Base-by-base conservation (phyloP, 2,329 filamentous ascomycete genomes). In the Penicillium oxalicum region DNA sequence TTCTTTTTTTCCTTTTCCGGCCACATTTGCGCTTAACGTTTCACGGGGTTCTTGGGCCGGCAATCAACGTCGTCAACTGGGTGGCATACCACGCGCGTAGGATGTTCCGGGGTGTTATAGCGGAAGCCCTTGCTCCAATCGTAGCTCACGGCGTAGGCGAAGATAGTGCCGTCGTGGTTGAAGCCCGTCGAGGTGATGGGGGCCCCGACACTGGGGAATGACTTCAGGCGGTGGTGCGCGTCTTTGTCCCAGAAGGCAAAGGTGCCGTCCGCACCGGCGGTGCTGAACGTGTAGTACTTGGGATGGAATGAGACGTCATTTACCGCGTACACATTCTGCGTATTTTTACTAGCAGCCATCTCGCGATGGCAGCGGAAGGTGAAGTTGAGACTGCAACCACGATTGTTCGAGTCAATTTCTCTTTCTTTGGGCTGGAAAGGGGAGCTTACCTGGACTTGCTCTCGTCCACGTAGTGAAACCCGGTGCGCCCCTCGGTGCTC, bases 41-140 rank as follows among this genome's bases (percentile, higher is more conserved):
- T n/a, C n/a, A n/a, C n/a, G n/a, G n/a, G n/a, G n/a, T n/a, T n/a
- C n/a, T n/a, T n/a, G 29, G 78, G 79, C 60, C 80, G 82, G 42
- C 81, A 80, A 62, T 85, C 81, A 41, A 83, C 81, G 13, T 74
- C 76, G 29, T 72, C 73, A 9, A 94, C 81, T 1, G 87, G 84
- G 66, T 93, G 88, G 66, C 94, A 77, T 84, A 90, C 90, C 45
- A 93, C 84, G 74, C 93, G 93, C 69, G 82, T 87, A 7, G 87
- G 82, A 25, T 62, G 61, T 46, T 78, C 79, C 49, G 82, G 82
- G 26, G 77, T 93, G 72, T 97, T 97, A 57, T 77, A 81, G 56
- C 87, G 82, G 73, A 91, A 96, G n/a, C 93, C 93, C 76, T 98
- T 97, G 74, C 87, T 90, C 93, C 93, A 98, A 74, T 98, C 93